Evolutionary conservation across 371 early-diverging fungal species (phyloP).

Genomic region (Saksenaea vasiformis): DNA sequence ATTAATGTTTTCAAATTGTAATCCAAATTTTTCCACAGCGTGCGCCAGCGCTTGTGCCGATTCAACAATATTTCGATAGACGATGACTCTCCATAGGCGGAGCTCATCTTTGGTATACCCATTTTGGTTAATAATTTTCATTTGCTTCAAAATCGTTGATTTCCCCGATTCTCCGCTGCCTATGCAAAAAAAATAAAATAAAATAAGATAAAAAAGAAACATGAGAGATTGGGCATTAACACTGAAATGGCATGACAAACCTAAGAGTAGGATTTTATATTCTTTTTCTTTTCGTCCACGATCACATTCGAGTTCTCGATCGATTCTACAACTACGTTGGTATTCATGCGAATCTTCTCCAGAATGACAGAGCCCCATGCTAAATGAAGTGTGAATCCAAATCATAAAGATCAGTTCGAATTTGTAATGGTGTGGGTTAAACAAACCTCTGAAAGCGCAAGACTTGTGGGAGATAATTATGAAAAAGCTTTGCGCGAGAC

Average conservation of each 20-base stretch:
- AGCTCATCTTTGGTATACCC: constrained; percentile 84
- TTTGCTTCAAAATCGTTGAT: constrained; percentile 87
- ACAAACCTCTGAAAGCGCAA: constrained; percentile 24
- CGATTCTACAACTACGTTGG: constrained; percentile 58
- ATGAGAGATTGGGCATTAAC: neutral
- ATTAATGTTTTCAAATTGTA: constrained; percentile 43
- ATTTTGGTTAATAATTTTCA: constrained; percentile 87
- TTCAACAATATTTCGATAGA: constrained; percentile 77
- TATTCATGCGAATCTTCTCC: constrained; percentile 50
- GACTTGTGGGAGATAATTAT: constrained; percentile 21
- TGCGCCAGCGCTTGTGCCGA: constrained; percentile 62
- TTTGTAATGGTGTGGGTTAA: neutral
- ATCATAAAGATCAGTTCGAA: neutral
- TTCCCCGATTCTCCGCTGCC: constrained; percentile 88
- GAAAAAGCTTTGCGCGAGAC: constrained; percentile 15
- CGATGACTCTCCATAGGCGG: constrained; percentile 62
- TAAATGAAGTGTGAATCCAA: neutral
- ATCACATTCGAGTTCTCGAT: constrained; percentile 63
- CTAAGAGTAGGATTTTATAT: constrained; percentile 66
- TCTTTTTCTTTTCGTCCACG: constrained; percentile 57
- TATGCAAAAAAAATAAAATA: constrained; percentile 13
- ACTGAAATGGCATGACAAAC: constrained; percentile 37
- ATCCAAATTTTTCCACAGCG: constrained; percentile 54
- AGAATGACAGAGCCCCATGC: constrained; percentile 66
- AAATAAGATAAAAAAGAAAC: neutral